A percentile compares a stretch with the other conserved stretches of the same genome.
These are phyloP conservation scores for Xerophyta viscosa DNA, from an alignment of 106 monocot species.

Conservation along the genomic window DNA sequence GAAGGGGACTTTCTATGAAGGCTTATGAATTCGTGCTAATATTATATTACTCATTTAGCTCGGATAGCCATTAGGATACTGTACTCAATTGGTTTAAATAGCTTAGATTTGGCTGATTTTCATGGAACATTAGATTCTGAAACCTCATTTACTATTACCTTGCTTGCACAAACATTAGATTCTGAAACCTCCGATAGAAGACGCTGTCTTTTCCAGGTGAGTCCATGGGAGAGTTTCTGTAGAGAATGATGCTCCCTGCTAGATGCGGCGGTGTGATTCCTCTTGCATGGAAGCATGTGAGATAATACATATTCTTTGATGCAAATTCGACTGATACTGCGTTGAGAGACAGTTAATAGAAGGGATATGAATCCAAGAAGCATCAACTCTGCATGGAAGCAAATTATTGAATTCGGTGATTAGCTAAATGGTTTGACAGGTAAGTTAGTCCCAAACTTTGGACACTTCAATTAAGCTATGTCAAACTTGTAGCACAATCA, in stretches of 20 bases:
- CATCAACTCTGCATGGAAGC: slow-evolving; percentile 76
- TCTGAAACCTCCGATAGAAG: slow-evolving; percentile 18
- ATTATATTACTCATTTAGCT: too few relatives aligned
- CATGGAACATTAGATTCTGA: too few relatives aligned
- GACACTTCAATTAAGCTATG: too few relatives aligned
- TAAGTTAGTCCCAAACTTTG: not conserved
- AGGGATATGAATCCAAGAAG: slow-evolving; percentile 91
- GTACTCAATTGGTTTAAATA: too few relatives aligned
- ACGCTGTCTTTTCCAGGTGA: slow-evolving; percentile 16
- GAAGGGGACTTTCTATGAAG: too few relatives aligned
- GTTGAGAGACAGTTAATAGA: slow-evolving; percentile 66
- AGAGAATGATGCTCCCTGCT: slow-evolving; percentile 4
- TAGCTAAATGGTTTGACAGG: not conserved
- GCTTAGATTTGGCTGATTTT: too few relatives aligned
- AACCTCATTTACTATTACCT: slow-evolving; percentile 32
- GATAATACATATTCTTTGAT: slow-evolving; percentile 22
- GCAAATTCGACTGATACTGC: slow-evolving; percentile 41
- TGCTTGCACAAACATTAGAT: slow-evolving; percentile 24
- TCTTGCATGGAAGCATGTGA: slow-evolving; percentile 77
- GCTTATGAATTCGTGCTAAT: too few relatives aligned
- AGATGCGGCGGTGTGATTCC: slow-evolving; percentile 4
- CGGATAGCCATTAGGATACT: too few relatives aligned
- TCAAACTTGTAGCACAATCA: too few relatives aligned
- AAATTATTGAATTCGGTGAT: not conserved
- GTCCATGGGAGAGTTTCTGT: not conserved